Base-by-base conservation (phyloP, 1,284 basidiomycete genomes). In the Volvariella surrecta region DNA sequence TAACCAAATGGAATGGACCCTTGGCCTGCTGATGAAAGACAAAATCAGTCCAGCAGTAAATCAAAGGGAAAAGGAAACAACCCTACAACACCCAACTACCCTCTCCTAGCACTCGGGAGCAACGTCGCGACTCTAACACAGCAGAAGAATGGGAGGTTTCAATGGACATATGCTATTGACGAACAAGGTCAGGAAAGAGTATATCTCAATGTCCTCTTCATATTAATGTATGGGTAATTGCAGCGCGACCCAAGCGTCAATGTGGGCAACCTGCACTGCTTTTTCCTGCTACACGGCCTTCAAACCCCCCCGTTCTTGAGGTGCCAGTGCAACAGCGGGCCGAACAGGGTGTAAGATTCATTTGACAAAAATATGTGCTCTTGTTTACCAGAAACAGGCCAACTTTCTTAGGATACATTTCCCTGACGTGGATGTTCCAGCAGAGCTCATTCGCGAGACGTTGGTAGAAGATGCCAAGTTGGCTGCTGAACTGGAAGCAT, bases 401-500 rank as follows among this genome's bases (percentile, higher is more conserved):
- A 74, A 78, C 45, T 86, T 83, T 51, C 61, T 88, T 38, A 73
- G 80, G 39, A 76, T 74, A 11, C 71, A 73, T 57, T 70, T 81
- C 47, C 82, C 85, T 1, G 83, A 88, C 48, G 67, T 80, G n/a
- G 80, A 86, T 47, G 65, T 88, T 22, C 63, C 82, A 4, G 60
- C 71, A 21, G 77, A 84, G 20, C 59, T 88, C 19, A 68, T 88
- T 37, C 60, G 73, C 40, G 69, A 74, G 16, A 66, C 76, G 46
- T 59, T 85, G 11, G 58, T 63, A 18, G 61, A 64, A 39, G 76
- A 80, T 38, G 61, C 64, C 9, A 59, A 54, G 30, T 44, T 62
- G 35, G 47, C 53, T 21, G 57, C 55, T n/a, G 50, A 57, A 10
- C 54, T 71, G 7, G 50, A 62, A 20, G 44, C 47, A 13, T 81